Percentiles rank a stretch among this genome's conserved stretches.
Evolutionary conservation across 371 early-diverging fungal species (phyloP).

Genomic region (Phascolomyces articulosus): DNA sequence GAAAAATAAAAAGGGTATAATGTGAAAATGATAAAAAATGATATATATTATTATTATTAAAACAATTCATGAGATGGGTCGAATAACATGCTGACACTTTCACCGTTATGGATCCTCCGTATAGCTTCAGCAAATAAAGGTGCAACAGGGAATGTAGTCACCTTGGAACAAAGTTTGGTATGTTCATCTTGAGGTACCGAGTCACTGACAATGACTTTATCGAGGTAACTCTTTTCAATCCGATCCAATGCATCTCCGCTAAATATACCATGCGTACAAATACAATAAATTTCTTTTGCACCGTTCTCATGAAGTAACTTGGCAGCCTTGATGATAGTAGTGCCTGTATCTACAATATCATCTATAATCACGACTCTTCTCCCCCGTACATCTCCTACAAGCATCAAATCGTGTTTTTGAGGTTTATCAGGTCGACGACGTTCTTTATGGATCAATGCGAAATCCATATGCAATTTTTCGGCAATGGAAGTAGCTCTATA

Average conservation of each 20-base stretch:
- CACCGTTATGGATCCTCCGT: slow-evolving; percentile 94
- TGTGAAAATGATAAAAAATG: too few relatives aligned
- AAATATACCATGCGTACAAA: slow-evolving; percentile 90
- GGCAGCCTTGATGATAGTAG: slow-evolving; percentile 90
- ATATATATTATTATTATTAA: background rate
- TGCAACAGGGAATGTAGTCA: slow-evolving; percentile 83
- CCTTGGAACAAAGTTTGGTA: slow-evolving; percentile 63
- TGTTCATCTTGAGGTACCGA: slow-evolving; percentile 90
- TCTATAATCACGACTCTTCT: slow-evolving; percentile 88
- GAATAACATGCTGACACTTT: slow-evolving; percentile 88
- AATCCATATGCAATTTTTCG: slow-evolving; percentile 81
- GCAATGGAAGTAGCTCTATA: slow-evolving; percentile 83
- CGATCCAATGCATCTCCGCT: slow-evolving; percentile 83
- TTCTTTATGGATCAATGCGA: slow-evolving; percentile 92
- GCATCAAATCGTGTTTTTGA: slow-evolving; percentile 72
- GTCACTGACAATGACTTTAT: slow-evolving; percentile 87
- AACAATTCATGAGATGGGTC: slow-evolving; percentile 45
- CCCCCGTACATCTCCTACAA: slow-evolving; percentile 92
- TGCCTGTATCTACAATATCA: slow-evolving; percentile 95
- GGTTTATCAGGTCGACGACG: slow-evolving; percentile 55
- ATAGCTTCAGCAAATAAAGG: slow-evolving; percentile 94
- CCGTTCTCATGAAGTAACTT: slow-evolving; percentile 85
- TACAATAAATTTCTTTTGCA: slow-evolving; percentile 85
- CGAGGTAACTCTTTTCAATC: slow-evolving; percentile 76
- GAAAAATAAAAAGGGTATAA: background rate